Percentiles rank a stretch among this genome's conserved stretches.
phyloP scores from a whole-genome alignment of 1,284 basidiomycete genomes.

The Puccinia hordei region DNA sequence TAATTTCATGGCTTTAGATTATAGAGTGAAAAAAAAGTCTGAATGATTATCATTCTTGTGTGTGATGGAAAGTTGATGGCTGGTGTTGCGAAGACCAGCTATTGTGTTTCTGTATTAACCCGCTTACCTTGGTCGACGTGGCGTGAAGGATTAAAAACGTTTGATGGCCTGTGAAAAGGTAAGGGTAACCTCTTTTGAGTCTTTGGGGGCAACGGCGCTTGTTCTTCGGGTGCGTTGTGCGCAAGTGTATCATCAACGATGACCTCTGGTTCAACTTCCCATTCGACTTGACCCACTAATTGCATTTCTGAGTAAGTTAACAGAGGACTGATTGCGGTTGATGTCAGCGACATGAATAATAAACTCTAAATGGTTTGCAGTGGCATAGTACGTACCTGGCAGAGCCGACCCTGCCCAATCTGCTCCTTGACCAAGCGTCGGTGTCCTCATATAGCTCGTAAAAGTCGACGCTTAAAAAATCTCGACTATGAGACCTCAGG shows the following conservation, averaged over 20 bases:
- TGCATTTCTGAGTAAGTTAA: constrained; percentile 13
- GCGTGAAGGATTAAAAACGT: background rate
- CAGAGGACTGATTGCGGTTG: background rate
- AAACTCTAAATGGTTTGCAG: too few species aligned
- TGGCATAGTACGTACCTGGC: background rate
- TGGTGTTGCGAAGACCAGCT: too few species aligned
- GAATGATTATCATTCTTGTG: background rate
- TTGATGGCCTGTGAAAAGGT: constrained; percentile 2
- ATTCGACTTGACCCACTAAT: constrained; percentile 1
- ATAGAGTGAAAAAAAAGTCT: too few species aligned
- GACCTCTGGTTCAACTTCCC: constrained; percentile 8
- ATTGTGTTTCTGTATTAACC: background rate
- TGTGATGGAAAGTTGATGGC: background rate
- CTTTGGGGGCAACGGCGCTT: background rate
- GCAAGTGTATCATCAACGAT: background rate
- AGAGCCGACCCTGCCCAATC: constrained; percentile 1
- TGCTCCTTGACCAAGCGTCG: constrained; percentile 7
- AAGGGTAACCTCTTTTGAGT: background rate
- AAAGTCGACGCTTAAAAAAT: background rate
- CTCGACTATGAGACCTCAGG: constrained; percentile 13
- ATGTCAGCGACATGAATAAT: background rate
- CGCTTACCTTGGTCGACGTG: background rate
- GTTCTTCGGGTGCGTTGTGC: background rate
- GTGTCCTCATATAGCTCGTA: constrained; percentile 7
- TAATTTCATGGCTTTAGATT: too few species aligned